A percentile compares a stretch with the other conserved stretches of the same genome.
Evolutionary conservation across 495 filamentous ascomycete genomes (phyloP).

Genomic region (Astrothelium macrocarpum): DNA sequence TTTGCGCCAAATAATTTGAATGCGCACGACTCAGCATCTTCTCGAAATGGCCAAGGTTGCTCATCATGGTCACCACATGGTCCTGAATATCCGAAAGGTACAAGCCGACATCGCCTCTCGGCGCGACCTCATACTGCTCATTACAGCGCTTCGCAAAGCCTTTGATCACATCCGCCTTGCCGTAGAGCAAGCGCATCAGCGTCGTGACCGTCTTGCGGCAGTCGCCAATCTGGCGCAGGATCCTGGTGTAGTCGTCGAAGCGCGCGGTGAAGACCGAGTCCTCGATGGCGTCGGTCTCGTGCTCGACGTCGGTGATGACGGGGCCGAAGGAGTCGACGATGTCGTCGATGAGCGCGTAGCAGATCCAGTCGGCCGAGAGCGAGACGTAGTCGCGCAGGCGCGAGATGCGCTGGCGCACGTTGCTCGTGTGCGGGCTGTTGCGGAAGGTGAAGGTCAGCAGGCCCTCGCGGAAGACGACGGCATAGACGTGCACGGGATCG

Average conservation of each 20-base stretch:
- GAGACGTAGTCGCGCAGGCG: constrained; percentile 88
- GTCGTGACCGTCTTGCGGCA: constrained; percentile 91
- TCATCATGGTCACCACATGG: constrained; percentile 98
- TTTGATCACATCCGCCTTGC: constrained; percentile 93
- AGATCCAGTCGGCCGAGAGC: constrained; percentile 94
- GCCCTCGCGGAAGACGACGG: constrained; percentile 92
- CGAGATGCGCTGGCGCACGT: constrained; percentile 85
- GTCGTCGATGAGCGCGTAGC: constrained; percentile 96
- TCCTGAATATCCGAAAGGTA: constrained; percentile 97
- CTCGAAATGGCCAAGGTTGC: constrained; percentile 87
- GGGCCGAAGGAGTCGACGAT: constrained; percentile 95
- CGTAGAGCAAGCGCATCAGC: constrained; percentile 82
- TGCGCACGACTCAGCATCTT: constrained; percentile 95
- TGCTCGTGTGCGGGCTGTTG: constrained; percentile 69
- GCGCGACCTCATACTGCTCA: constrained; percentile 87
- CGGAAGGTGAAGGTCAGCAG: constrained; percentile 88
- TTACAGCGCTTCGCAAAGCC: constrained; percentile 98
- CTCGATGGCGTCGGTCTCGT: constrained; percentile 85
- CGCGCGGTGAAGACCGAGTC: constrained; percentile 88
- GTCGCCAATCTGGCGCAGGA: constrained; percentile 78
- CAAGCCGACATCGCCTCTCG: constrained; percentile 88
- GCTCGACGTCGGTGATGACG: constrained; percentile 73
- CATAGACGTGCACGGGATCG: constrained; percentile 91
- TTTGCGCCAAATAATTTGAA: constrained; percentile 90
- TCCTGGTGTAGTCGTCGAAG: constrained; percentile 72